These are phyloP conservation scores for Aspergillus novoparasiticus DNA, from an alignment of 2,329 filamentous ascomycete genomes.

Conservation along the genomic window DNA sequence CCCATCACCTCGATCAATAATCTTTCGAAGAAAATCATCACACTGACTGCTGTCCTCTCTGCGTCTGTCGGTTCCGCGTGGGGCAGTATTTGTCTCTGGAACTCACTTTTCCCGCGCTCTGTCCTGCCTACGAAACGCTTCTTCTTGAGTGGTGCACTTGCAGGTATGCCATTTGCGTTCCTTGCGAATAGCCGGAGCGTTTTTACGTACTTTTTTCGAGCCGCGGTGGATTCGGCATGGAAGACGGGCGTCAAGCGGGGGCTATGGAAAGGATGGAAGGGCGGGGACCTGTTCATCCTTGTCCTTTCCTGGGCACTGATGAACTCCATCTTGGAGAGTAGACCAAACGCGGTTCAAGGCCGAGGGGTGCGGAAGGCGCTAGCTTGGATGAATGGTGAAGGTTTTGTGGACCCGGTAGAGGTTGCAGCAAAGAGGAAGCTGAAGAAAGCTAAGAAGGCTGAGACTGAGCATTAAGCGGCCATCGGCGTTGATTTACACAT, in stretches of 20 bases:
- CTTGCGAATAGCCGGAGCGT: conserved; percentile 59
- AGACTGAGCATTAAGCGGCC: neutral
- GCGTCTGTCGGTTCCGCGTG: conserved; percentile 84
- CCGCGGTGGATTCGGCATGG: conserved; percentile 83
- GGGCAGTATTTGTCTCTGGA: conserved; percentile 89
- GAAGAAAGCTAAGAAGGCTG: conserved; percentile 27
- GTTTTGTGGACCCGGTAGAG: conserved; percentile 69
- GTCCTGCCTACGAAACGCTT: conserved; percentile 81
- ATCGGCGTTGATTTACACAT: neutral
- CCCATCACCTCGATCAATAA: conserved; percentile 69
- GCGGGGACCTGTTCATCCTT: conserved; percentile 84
- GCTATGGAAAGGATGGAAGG: conserved; percentile 81
- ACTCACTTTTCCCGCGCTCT: conserved; percentile 71
- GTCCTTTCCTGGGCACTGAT: conserved; percentile 76
- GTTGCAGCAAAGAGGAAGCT: conserved; percentile 43
- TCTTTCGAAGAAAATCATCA: conserved; percentile 70
- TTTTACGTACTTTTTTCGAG: conserved; percentile 76
- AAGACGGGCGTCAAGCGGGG: conserved; percentile 90
- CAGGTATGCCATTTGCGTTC: conserved; percentile 78
- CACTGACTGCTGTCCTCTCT: conserved; percentile 75
- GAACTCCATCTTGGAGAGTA: conserved; percentile 74
- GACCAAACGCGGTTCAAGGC: conserved; percentile 69
- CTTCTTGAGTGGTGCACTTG: conserved; percentile 84
- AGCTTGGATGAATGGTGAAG: conserved; percentile 73
- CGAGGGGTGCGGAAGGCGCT: conserved; percentile 70